Evolutionary conservation across 768 basidiomycete species (phyloP).

Genomic region (Lentinus brumalis): DNA sequence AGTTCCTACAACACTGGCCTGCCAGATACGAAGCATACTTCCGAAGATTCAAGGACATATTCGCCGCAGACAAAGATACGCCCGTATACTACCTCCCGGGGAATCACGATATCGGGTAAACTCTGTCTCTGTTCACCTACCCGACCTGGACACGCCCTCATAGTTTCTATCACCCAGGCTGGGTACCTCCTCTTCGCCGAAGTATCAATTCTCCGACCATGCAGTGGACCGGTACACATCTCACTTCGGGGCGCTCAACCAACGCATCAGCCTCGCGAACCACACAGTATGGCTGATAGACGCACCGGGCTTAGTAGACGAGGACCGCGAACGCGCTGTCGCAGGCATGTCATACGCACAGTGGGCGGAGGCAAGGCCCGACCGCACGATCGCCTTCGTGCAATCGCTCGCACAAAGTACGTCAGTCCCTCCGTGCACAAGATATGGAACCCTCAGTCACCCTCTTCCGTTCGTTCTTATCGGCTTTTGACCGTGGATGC

Average conservation of each 20-base stretch:
- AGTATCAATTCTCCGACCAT: slow-evolving; percentile 26
- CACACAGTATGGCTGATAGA: slow-evolving; percentile 76
- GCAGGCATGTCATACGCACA: slow-evolving; percentile 42
- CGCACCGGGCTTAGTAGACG: slow-evolving; percentile 72
- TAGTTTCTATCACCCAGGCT: slow-evolving; percentile 26
- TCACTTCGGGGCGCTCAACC: slow-evolving; percentile 78
- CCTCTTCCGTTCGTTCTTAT: background rate
- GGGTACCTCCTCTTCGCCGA: slow-evolving; percentile 24
- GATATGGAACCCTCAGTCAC: background rate
- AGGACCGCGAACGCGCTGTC: slow-evolving; percentile 56
- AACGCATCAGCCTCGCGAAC: slow-evolving; percentile 62
- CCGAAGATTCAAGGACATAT: slow-evolving; percentile 69
- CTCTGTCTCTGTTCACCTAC: slow-evolving; percentile 3
- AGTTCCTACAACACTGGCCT: background rate
- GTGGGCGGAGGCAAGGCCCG: slow-evolving; percentile 48
- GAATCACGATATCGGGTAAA: slow-evolving; percentile 87
- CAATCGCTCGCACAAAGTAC: slow-evolving; percentile 39
- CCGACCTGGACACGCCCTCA: slow-evolving; percentile 7
- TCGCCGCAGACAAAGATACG: slow-evolving; percentile 39
- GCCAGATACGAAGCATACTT: slow-evolving; percentile 75
- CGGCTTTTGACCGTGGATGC: background rate
- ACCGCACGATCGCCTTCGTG: slow-evolving; percentile 52
- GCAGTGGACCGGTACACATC: slow-evolving; percentile 57
- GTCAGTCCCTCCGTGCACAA: slow-evolving; percentile 27
- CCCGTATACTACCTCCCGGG: slow-evolving; percentile 80